Conservation (phyloP, 2,329 filamentous ascomycete genomes). For the Fusarium circinatum region DNA sequence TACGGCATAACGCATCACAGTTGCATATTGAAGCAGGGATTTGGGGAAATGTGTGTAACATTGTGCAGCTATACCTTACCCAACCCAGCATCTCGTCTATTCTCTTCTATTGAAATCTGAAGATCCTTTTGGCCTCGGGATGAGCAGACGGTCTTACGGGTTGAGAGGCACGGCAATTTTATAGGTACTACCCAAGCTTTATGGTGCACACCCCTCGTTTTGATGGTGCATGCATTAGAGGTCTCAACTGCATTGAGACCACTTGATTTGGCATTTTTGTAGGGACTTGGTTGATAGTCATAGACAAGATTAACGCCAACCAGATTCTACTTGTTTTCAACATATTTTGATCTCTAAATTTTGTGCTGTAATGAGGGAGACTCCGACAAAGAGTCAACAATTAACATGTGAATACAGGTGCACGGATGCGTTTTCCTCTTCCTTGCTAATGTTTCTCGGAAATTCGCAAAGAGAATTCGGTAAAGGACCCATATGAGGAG, state of each 20-base stretch:
- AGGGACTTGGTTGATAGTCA: constrained; percentile 21
- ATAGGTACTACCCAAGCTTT: neutral
- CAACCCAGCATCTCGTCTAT: constrained; percentile 17
- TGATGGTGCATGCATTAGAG: constrained; percentile 16
- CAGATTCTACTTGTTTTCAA: neutral
- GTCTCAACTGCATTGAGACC: constrained; percentile 27
- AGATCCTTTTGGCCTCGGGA: constrained; percentile 36
- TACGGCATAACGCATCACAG: neutral
- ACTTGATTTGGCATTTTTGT: constrained; percentile 23
- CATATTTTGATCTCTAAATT: neutral
- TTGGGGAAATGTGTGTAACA: neutral
- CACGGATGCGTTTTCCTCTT: constrained; percentile 6
- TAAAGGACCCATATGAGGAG: constrained; percentile 9
- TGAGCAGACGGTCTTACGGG: neutral
- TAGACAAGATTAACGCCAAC: neutral
- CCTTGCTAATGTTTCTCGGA: constrained; percentile 19
- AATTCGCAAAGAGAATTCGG: constrained; percentile 20
- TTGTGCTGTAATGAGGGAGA: neutral
- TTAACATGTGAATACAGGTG: constrained; percentile 30
- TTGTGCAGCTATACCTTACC: neutral
- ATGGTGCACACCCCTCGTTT: constrained; percentile 5
- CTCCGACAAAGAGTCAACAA: neutral
- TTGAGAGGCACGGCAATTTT: neutral
- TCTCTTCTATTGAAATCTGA: neutral
- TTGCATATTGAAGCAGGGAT: constrained; percentile 9